Evolutionary conservation across 768 basidiomycete genomes (phyloP), one percentile per base, ranked within the genome.

Genomic region (Rossbeevera mucosa): DNA sequence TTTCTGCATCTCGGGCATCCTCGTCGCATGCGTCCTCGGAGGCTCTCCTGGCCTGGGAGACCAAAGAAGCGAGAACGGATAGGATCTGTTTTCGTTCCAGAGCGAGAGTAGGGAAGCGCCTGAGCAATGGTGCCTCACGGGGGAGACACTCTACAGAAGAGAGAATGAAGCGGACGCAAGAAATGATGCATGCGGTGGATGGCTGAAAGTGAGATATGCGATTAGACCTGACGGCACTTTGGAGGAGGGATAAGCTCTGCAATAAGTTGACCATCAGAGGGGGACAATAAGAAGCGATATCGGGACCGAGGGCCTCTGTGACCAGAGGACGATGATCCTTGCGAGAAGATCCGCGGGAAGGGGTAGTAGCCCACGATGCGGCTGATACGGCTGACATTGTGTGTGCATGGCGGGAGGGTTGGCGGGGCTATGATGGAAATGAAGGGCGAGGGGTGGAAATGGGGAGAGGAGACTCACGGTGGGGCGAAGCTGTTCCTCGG

Each of bases 141-240:
- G 85, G 82, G 21, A 96, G 76, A 50, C 91, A 94, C 52, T 88
- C 88, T 14, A 91, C 85, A 11, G 86, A 80, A 25, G 85, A 81
- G 41, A 99, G 79, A 16, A 95, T 86, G 25, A 86, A 82, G 28
- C 94, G 87, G 44, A 98, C 92, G 49, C 90, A 91, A 12, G 92
- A 93, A 59, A 99, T 94, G 54, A 98, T 88, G 69, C 86, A 94
- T 13, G 94, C 94, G 0, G 94, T 91, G 3, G 93, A 88, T 6
- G 95, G 94, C 63, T 94, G 91, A 61, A 92, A 94, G 70, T 98
- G 95, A 2, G 84, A 72, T 24, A 81, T 71, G 43, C 90, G 83
- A 60, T 84, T 84, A n/a, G 82, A 76, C 40, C 82, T 77, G 18
- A 93, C 92, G 5, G 94, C 90, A 51, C 80, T 87, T 63, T 94